phyloP scores from a whole-genome alignment of 2,329 filamentous ascomycete species.

The Trichothecium sympodiale region DNA sequence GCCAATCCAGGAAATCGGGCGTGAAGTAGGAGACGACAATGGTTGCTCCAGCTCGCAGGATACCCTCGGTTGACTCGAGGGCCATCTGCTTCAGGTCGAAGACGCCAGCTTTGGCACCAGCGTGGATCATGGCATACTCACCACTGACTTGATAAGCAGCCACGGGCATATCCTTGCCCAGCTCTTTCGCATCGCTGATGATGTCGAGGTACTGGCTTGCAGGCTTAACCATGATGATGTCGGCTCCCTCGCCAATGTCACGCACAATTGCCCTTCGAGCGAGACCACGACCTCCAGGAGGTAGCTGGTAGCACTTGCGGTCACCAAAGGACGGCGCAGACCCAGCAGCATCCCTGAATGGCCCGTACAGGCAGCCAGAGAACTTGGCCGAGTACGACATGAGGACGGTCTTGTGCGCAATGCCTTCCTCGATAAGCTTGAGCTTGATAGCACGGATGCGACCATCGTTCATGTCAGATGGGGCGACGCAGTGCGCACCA shows the following conservation, averaged over 20 bases:
- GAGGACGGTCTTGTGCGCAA: slow-evolving; percentile 80
- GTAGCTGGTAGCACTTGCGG: slow-evolving; percentile 92
- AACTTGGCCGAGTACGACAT: slow-evolving; percentile 99
- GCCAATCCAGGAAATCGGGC: slow-evolving; percentile 64
- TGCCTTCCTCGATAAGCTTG: slow-evolving; percentile 89
- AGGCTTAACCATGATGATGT: slow-evolving; percentile 99
- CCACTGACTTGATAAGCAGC: slow-evolving; percentile 96
- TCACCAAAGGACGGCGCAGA: slow-evolving; percentile 88
- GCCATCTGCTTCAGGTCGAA: slow-evolving; percentile 94
- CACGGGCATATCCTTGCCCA: slow-evolving; percentile 82
- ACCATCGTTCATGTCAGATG: slow-evolving; percentile 98
- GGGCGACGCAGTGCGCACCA: slow-evolving; percentile 91
- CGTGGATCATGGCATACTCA: slow-evolving; percentile 97
- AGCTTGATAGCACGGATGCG: slow-evolving; percentile 96
- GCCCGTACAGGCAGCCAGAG: slow-evolving; percentile 89
- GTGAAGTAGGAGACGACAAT: slow-evolving; percentile 94
- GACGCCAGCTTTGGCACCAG: slow-evolving; percentile 87
- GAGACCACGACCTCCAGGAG: slow-evolving; percentile 81
- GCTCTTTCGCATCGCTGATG: slow-evolving; percentile 91
- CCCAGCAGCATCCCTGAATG: slow-evolving; percentile 92
- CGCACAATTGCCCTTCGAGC: slow-evolving; percentile 81
- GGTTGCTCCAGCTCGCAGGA: slow-evolving; percentile 81
- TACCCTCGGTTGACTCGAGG: slow-evolving; percentile 88
- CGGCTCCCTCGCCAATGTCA: slow-evolving; percentile 87
- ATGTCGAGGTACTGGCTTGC: slow-evolving; percentile 94